Evolutionary conservation across 305 asterid species (phyloP), one percentile per base, ranked within the genome.

Genomic region (Withania somnifera): DNA sequence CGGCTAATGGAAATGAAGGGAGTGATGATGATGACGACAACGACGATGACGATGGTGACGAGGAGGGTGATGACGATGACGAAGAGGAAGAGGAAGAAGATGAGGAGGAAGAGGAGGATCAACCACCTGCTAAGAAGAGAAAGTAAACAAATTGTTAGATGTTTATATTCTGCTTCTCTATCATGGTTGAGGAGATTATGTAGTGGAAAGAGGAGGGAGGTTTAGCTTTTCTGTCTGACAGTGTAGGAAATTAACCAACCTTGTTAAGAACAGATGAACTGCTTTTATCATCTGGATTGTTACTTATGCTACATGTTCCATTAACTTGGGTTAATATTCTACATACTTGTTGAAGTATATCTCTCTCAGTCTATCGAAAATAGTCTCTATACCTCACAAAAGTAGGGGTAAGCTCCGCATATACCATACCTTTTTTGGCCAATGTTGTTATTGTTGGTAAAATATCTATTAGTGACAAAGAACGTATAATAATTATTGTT

Each of bases 71-170:
- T 0, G 92, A 83, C 3, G 90, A 51, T 0, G 89, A 78, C 0
- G 91, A 51, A 0, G 92, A 36, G 0, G 93, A 83, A 0, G 92
- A 80, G 0, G 92, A 85, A 0, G 92, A 81, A 0, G 91, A 85
- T 0, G 92, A 87, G 1, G 98, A 92, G 11, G 97, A 93, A 0
- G 95, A 94, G 13, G 89, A 90, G 86, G 94, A 94, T 24, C 91
- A 93, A 87, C 97, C 98, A 76, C 98, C 98, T 7, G 88, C 97
- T 15, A 94, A 94, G 93, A 94, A 94, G 92, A 94, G 94, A 82
- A 94, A 94, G 89, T 93, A 88, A 93, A n/a, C n/a, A n/a, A n/a
- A 64, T 7, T 83, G n/a, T 26, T 78, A 76, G 84, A 45, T 83
- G 83, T 84, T 83, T n/a, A 81, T 84, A 81, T 82, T 84, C 83